phyloP scores from a whole-genome alignment of 106 monocot genomes.

The Gastrodia elata region DNA sequence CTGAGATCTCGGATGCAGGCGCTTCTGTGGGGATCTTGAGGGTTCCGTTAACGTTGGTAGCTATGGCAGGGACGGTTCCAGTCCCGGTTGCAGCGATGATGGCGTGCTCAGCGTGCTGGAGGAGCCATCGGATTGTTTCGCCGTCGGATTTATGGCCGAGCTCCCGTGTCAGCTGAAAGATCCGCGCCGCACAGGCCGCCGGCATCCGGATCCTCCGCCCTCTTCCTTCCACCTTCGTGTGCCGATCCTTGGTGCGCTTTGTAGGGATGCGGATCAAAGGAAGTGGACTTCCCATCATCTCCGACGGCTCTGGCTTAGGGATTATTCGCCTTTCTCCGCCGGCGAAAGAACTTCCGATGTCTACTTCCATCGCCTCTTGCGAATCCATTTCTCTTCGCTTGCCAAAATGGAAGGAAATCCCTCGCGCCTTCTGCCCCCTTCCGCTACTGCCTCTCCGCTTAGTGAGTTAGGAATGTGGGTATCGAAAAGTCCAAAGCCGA shows the following conservation, averaged over 20 bases:
- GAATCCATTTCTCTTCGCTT: not conserved
- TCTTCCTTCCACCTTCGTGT: constrained; percentile 31
- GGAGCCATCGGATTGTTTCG: constrained; percentile 29
- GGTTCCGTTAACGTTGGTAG: constrained; percentile 24
- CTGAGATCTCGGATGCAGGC: not conserved
- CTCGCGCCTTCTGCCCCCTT: not conserved
- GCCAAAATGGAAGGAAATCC: not conserved
- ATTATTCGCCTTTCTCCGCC: constrained; percentile 6
- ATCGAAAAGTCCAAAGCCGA: not conserved
- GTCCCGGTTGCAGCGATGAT: constrained; percentile 31
- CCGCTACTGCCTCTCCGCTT: not conserved
- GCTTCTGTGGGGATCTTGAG: constrained; percentile 24
- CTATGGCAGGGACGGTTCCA: constrained; percentile 27
- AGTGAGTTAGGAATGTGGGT: too few relatives aligned
- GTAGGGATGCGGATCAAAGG: constrained; percentile 7
- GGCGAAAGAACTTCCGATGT: not conserved
- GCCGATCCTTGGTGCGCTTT: constrained; percentile 24
- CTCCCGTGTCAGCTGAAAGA: constrained; percentile 33
- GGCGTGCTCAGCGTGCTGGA: constrained; percentile 29
- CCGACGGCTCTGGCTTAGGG: constrained; percentile 21
- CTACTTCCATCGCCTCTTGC: not conserved
- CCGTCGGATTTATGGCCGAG: constrained; percentile 30
- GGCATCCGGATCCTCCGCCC: constrained; percentile 34
- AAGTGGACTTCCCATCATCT: constrained; percentile 4
- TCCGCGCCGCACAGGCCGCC: constrained; percentile 29